Evolutionary conservation across 73 alveolate genomes (phyloP), one percentile per base, ranked within the genome.

Genomic region (Paramecium sexaurelia): DNA sequence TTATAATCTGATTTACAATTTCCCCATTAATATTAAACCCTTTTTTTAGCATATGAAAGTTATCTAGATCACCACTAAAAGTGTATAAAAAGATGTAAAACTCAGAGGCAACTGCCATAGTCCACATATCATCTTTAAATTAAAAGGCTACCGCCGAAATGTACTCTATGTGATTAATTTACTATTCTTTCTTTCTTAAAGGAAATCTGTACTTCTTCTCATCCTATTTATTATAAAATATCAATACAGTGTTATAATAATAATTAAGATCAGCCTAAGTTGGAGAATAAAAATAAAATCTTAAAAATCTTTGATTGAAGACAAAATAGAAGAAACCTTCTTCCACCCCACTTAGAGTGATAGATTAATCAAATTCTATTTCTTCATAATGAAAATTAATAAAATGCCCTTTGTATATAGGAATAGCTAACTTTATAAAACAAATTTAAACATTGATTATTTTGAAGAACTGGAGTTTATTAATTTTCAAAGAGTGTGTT

Each of bases 1-100:
- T 41, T 20, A 39, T 11, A 5, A 78, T 78, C 43, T 40, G 17
- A 9, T 37, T 39, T 10, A 78, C 45, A 29, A 29, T 15, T 40
- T 78, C 90, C 15, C 90, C 90, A 78, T 78, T 78, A 20, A 20
- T 22, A 78, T 78, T 78, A 15, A 78, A 29, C 55, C 73, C 55
- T 41, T 40, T 22, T 39, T 43, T 40, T 45, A 41, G 55, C 43
- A 39, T 43, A 20, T 78, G 19, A 24, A 45, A 41, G 20, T 41
- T 24, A 27, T 78, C 68, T 32, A 78, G 9, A 43, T 39, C 90
- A 10, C 90, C 90, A 41, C 13, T 17, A 43, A 78, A 41, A 26
- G 68, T 40, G 29, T 40, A 45, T 19, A 78, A 78, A 78, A 29
- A 24, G n/a, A 78, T 78, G 13, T 78, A 32, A 43, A 78, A 78